A percentile compares a stretch with the other conserved stretches of the same genome.
These are phyloP conservation scores for Solanum hybrid DNA, from an alignment of 305 asterid species.

Conservation along the genomic window DNA sequence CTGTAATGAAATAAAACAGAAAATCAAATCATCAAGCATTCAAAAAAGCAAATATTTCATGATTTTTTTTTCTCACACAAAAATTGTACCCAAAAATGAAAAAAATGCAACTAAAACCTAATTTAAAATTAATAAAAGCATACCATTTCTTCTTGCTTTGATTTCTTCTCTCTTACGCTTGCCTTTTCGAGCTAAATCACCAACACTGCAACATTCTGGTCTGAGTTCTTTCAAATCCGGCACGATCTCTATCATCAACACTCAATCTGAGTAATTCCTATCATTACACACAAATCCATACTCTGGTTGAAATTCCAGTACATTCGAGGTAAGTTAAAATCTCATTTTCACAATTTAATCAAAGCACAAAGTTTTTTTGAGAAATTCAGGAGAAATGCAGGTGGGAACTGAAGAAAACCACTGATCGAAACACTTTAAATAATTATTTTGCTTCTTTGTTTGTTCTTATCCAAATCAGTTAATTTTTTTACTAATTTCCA, in stretches of 20 bases:
- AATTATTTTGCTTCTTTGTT: too few species aligned
- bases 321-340: background rate
- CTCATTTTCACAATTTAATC: too few species aligned
- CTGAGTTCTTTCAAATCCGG: constrained; percentile 34
- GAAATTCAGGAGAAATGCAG: too few species aligned
- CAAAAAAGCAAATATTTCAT: background rate
- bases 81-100: too few species aligned
- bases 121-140: background rate
- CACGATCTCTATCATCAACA: constrained; percentile 50
- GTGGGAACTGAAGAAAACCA: too few species aligned
- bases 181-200: constrained; percentile 50
- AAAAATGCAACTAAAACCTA: background rate
- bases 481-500: too few species aligned
- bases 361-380: too few species aligned
- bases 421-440: too few species aligned
- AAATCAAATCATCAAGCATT: too few species aligned
- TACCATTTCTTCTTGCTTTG: constrained; percentile 13
- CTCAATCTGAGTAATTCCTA: constrained; percentile 60
- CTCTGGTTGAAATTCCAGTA: constrained; percentile 8
- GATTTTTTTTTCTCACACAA: background rate
- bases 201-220: constrained; percentile 17
- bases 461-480: too few species aligned
- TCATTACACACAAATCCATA: constrained; percentile 62
- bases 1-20: background rate
- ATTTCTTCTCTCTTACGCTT: constrained; percentile 68